These are phyloP conservation scores for Tetrapisispora iriomotensis DNA, from an alignment of 805 yeast species.

Conservation along the genomic window DNA sequence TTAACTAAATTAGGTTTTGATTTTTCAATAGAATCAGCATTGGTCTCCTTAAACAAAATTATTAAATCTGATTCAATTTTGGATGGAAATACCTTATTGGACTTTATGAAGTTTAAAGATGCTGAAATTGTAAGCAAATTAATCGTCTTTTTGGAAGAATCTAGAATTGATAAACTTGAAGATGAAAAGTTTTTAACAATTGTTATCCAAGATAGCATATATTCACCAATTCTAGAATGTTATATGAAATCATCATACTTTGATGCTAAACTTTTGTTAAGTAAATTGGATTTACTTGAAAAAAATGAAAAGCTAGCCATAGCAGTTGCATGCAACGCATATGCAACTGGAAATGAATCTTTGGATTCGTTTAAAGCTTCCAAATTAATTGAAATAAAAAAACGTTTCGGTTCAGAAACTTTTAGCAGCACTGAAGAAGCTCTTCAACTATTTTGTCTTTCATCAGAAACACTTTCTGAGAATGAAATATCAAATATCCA, in stretches of 20 bases:
- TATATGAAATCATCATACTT: conserved; percentile 10
- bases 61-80: neutral
- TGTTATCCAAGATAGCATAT: conserved; percentile 3
- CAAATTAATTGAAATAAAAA: neutral
- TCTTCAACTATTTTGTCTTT: conserved; percentile 8
- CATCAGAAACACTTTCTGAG: conserved; percentile 6
- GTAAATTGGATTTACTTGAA: neutral
- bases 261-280: conserved; percentile 3
- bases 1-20: neutral
- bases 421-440: neutral
- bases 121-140: neutral
- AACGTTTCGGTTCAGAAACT: neutral
- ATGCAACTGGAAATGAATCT: neutral
- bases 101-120: neutral
- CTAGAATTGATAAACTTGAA: conserved; percentile 7
- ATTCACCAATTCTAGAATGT: conserved; percentile 6
- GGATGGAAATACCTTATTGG: neutral
- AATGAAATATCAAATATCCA: conserved; percentile 21
- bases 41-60: neutral
- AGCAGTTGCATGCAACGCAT: conserved; percentile 11
- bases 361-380: neutral
- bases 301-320: neutral
- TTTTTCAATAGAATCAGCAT: neutral
- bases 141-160: neutral
- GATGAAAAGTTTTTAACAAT: conserved; percentile 4